Evolutionary conservation across 163 green algal genomes (phyloP), one percentile per base, ranked within the genome.

Genomic region (Chloromonas sp.): DNA sequence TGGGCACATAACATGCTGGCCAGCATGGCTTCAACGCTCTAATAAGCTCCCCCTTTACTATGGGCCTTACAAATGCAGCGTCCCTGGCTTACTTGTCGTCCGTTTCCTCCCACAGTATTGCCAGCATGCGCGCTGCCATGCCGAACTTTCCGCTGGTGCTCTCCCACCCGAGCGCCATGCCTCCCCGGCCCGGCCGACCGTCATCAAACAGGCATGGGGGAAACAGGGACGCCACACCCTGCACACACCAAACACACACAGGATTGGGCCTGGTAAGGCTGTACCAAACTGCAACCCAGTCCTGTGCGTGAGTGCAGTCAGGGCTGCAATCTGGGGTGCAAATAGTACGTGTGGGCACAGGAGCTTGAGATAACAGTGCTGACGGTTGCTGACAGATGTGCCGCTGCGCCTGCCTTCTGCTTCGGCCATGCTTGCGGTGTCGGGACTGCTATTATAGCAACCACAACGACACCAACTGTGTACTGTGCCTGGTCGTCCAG

Each of bases 81-180:
- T 87, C 36, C 36, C 36, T 36, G 61, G 92, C 92, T 58, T 92
- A 96, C 87, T 93, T 94, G 92, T 99, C 97, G 3, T 90, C 85
- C 2, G 95, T 99, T n/a, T 92, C 87, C 0, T 79, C 84, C 61
- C 93, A 90, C 82, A 99, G 91, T 80, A 94, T 58, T 3, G 88
- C 85, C 87, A 99, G 94, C 93, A 99, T 95, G 60, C 90, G 86
- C 1, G 94, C 94, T 70, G 98, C 89, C 74, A 99, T 89, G 11
- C 89, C 93, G 87, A 99, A 96, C 91, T 99, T 99, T 85, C 97
- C 96, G 15, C 89, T 93, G 70, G 95, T 86, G 60, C 88, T 15
- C 89, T 97, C 94, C 96, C 95, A 98, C 60, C 93, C 93, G 2
- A 82, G 1, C 0, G 90, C 86, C 89, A 96, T 93, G 79, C 89